Conservation (phyloP, 2,329 filamentous ascomycete species). For the Fusarium lyarnte region DNA sequence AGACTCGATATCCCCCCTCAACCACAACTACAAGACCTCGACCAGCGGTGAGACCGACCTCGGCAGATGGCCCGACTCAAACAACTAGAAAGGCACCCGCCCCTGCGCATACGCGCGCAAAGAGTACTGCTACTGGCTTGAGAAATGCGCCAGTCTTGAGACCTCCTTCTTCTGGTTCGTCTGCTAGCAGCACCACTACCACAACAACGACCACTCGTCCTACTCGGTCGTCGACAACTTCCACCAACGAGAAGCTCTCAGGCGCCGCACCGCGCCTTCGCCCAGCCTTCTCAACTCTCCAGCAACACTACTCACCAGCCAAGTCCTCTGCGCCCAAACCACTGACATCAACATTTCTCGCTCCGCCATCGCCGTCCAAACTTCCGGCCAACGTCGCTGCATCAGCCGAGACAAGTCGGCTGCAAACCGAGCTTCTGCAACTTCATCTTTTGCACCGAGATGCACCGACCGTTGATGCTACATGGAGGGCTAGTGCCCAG, state of each 20-base stretch:
- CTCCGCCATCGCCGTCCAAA: conserved; percentile 69
- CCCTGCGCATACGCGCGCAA: conserved; percentile 45
- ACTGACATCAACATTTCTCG: conserved; percentile 65
- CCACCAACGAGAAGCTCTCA: conserved; percentile 32
- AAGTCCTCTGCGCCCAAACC: conserved; percentile 70
- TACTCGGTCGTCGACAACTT: conserved; percentile 22
- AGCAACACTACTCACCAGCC: conserved; percentile 74
- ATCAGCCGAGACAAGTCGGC: conserved; percentile 64
- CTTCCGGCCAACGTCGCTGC: conserved; percentile 68
- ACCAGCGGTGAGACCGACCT: conserved; percentile 44
- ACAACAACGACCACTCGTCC: conserved; percentile 30
- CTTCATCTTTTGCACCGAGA: conserved; percentile 71
- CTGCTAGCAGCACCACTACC: conserved; percentile 34
- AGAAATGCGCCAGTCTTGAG: conserved; percentile 43
- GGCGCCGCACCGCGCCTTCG: conserved; percentile 51
- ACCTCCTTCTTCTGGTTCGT: conserved; percentile 44
- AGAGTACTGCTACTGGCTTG: conserved; percentile 46
- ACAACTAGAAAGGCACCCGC: conserved; percentile 31
- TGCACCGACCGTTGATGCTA: conserved; percentile 53
- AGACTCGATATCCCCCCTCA: conserved; percentile 49
- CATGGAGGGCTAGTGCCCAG: conserved; percentile 68
- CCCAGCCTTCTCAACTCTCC: conserved; percentile 69
- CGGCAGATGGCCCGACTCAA: conserved; percentile 41
- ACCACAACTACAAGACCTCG: conserved; percentile 46
- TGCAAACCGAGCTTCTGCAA: conserved; percentile 73